phyloP scores from a whole-genome alignment of 345 rosid species.

The Salix viminalis region DNA sequence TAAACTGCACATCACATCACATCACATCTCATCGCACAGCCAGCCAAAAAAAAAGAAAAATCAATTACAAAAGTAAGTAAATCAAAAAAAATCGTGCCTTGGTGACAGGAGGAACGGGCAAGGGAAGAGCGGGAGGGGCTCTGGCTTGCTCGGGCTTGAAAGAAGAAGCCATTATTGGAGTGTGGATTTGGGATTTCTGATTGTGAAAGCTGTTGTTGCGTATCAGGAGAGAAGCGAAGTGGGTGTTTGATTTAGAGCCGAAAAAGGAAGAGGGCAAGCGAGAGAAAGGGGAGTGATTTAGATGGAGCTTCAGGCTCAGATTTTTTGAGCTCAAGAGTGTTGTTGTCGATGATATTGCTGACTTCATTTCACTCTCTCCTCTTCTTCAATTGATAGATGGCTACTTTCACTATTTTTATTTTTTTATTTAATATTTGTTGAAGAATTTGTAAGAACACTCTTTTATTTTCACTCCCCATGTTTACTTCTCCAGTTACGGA shows the following conservation, averaged over 20 bases:
- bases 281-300: not conserved
- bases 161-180: slow-evolving; percentile 35
- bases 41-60: not conserved
- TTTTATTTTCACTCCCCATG: no score
- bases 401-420: not conserved
- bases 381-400: not conserved
- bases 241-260: not conserved
- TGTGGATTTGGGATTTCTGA: not conserved
- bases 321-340: slow-evolving; percentile 6
- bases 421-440: no score
- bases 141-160: slow-evolving; percentile 80
- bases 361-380: slow-evolving; percentile 39
- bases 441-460: no score
- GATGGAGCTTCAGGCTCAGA: not conserved
- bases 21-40: not conserved
- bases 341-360: slow-evolving; percentile 19
- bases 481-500: no score
- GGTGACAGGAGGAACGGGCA: slow-evolving; percentile 64
- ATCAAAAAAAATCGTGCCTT: slow-evolving; percentile 33
- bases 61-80: slow-evolving; percentile 2
- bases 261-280: not conserved
- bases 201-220: not conserved
- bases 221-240: not conserved
- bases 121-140: slow-evolving; percentile 67
- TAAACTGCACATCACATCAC: slow-evolving; percentile 44